Conservation (phyloP, 2,329 filamentous ascomycete genomes). For the Diplodia seriata region DNA sequence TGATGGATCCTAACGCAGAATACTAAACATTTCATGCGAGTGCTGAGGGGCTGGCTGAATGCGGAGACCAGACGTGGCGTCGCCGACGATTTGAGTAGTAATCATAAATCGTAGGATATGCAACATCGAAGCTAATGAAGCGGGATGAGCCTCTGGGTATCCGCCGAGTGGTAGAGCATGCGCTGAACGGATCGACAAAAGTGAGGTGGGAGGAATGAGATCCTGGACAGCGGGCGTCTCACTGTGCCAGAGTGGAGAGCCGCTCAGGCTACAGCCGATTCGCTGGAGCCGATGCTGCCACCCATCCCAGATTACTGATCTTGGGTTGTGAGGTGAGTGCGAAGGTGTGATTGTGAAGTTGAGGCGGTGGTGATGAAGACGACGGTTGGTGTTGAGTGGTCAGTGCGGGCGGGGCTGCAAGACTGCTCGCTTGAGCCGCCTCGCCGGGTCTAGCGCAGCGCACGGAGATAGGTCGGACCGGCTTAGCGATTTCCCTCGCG, state of each 20-base stretch:
- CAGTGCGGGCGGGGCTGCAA: background rate
- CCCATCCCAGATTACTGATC: background rate
- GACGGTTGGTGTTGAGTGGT: background rate
- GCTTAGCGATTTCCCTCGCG: constrained; percentile 8
- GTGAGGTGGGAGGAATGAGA: background rate
- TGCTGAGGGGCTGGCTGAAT: background rate
- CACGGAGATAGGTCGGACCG: constrained; percentile 25
- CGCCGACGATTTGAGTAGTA: background rate
- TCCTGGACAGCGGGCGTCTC: background rate
- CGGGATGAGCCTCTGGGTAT: background rate
- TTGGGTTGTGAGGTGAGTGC: background rate
- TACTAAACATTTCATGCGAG: background rate
- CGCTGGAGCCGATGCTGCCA: background rate
- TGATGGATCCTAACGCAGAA: background rate
- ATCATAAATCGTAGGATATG: background rate
- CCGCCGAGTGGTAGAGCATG: background rate
- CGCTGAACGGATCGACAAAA: background rate
- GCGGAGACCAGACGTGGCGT: background rate
- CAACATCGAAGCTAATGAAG: too few species aligned
- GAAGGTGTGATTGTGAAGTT: background rate
- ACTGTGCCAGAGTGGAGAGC: background rate
- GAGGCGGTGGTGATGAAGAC: background rate
- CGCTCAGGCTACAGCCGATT: background rate
- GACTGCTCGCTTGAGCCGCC: constrained; percentile 15
- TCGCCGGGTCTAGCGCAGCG: background rate